phyloP scores from a whole-genome alignment of 495 filamentous ascomycete species.

The Hypoxylon crocopeplum region DNA sequence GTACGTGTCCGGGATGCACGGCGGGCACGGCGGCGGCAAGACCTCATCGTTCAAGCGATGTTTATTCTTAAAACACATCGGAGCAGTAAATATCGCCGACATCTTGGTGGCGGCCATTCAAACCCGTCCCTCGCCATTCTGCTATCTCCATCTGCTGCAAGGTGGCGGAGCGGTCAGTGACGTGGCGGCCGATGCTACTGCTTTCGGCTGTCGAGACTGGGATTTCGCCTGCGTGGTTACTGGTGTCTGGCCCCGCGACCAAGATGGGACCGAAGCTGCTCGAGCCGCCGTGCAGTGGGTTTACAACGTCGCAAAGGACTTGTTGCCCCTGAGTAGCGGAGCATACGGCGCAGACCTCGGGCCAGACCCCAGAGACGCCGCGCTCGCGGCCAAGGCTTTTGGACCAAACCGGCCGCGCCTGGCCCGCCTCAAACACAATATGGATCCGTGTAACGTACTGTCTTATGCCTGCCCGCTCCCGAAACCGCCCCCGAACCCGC shows the following conservation, averaged over 20 bases:
- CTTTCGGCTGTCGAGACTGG: conserved; percentile 71
- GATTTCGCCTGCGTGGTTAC: conserved; percentile 69
- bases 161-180: conserved; percentile 62
- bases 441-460: conserved; percentile 62
- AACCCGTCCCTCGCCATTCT: conserved; percentile 60
- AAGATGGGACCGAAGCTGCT: conserved; percentile 58
- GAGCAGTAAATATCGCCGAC: conserved; percentile 45
- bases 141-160: conserved; percentile 70
- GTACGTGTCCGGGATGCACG: conserved; percentile 68
- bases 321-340: conserved; percentile 61
- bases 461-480: conserved; percentile 62
- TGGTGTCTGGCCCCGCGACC: conserved; percentile 65
- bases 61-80: conserved; percentile 64
- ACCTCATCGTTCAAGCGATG: conserved; percentile 72
- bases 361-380: conserved; percentile 64
- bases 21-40: conserved; percentile 63
- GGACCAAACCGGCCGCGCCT: conserved; percentile 61
- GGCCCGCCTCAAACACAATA: conserved; percentile 57
- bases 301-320: conserved; percentile 55
- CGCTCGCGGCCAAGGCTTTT: conserved; percentile 62
- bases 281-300: conserved; percentile 60
- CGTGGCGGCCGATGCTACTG: conserved; percentile 55
- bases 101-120: conserved; percentile 55
- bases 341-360: conserved; percentile 68
- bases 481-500: conserved; percentile 42